phyloP scores from a whole-genome alignment of 192 early-diverging fungal genomes.

The Backusella australiensis region DNA sequence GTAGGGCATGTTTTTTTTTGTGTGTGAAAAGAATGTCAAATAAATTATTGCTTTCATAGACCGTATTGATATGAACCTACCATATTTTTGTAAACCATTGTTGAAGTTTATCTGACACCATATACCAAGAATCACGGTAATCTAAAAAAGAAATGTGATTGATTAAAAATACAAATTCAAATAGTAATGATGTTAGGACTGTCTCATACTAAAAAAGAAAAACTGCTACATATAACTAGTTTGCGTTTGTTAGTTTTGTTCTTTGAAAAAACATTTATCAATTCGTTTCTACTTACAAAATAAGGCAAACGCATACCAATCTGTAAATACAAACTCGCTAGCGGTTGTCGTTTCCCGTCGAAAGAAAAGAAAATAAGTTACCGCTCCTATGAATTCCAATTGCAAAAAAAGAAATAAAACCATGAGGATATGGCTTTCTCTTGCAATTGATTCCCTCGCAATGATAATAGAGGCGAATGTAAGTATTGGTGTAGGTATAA shows the following conservation, averaged over 20 bases:
- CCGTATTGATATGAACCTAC: neutral
- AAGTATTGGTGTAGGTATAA: neutral
- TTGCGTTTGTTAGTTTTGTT: neutral
- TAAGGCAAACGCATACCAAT: neutral
- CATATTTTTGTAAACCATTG: neutral
- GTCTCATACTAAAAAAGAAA: conserved; percentile 7
- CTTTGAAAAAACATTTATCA: neutral
- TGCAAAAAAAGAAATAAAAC: neutral
- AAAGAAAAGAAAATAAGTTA: neutral
- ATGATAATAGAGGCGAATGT: neutral
- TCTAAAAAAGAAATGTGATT: neutral
- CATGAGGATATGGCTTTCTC: neutral
- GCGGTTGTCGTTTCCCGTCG: neutral
- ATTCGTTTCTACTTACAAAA: neutral
- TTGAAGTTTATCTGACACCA: neutral
- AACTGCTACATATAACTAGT: neutral
- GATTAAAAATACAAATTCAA: neutral
- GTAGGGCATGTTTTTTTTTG: neutral
- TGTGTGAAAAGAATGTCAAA: neutral
- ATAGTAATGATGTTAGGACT: too few relatives aligned
- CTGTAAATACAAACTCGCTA: neutral
- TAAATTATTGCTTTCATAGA: neutral
- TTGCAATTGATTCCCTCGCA: neutral
- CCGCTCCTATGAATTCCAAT: neutral
- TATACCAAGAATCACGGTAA: neutral